phyloP scores from a whole-genome alignment of 2,329 filamentous ascomycete genomes.

The Fragosphaeria purpurea region DNA sequence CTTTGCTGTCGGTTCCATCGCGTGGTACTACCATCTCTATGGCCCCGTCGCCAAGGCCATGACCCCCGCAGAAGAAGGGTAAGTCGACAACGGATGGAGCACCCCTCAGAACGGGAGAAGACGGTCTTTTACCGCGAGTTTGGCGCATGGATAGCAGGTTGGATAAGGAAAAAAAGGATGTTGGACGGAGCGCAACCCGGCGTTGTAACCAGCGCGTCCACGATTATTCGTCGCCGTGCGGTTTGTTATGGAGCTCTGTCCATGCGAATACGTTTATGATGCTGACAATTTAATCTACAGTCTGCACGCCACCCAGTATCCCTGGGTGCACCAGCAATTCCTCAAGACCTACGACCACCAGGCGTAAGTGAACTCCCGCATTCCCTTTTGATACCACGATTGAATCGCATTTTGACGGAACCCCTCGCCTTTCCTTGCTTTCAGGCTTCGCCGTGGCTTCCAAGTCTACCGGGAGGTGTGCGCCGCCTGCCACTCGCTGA shows the following conservation, averaged over 20 bases:
- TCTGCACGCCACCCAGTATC: slow-evolving; percentile 84
- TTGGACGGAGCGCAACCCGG: too few species aligned
- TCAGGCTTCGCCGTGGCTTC: slow-evolving; percentile 95
- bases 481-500: slow-evolving; percentile 93
- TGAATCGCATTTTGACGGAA: too few species aligned
- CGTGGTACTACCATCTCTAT: slow-evolving; percentile 97
- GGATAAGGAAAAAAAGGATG: too few species aligned
- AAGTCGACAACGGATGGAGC: slow-evolving; percentile 37
- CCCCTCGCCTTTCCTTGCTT: slow-evolving; percentile 9
- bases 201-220: too few species aligned
- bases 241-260: too few species aligned
- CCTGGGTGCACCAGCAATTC: slow-evolving; percentile 90
- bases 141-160: too few species aligned
- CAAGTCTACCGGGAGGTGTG: slow-evolving; percentile 99
- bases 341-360: slow-evolving; percentile 95
- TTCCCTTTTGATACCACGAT: background rate
- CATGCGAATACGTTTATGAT: too few species aligned
- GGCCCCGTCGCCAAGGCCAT: slow-evolving; percentile 78
- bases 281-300: slow-evolving; percentile 34
- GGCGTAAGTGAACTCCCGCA: slow-evolving; percentile 55
- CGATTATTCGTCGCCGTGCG: too few species aligned
- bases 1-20: slow-evolving; percentile 77
- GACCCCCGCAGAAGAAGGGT: slow-evolving; percentile 97
- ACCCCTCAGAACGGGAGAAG: slow-evolving; percentile 12
- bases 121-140: background rate